These are phyloP conservation scores for Talaromyces wortmannii DNA, from an alignment of 495 filamentous ascomycete species.

Conservation along the genomic window DNA sequence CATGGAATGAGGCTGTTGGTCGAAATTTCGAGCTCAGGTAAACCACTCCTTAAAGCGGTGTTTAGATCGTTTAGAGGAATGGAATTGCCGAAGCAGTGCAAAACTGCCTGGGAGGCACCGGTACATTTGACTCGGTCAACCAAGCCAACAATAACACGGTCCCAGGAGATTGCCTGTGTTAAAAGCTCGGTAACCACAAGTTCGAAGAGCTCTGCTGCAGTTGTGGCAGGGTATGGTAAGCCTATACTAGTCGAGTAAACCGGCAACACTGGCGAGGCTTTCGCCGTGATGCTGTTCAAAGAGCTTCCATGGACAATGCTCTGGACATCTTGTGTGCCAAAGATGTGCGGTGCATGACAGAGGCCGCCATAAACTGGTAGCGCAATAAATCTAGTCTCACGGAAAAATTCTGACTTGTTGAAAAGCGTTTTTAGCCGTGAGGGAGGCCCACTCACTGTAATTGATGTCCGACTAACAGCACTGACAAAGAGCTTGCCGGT, in stretches of 20 bases:
- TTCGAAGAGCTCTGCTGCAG: conserved; percentile 21
- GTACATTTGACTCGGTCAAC: not conserved
- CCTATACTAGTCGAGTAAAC: conserved; percentile 13
- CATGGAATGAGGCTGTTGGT: conserved; percentile 3
- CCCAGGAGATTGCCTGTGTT: conserved; percentile 21
- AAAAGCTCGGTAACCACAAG: conserved; percentile 22
- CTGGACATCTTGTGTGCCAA: conserved; percentile 17
- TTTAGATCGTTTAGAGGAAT: conserved; percentile 3
- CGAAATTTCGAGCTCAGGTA: not conserved
- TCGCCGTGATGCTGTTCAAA: conserved; percentile 50
- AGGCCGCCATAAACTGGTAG: conserved; percentile 29
- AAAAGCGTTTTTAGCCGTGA: conserved; percentile 25
- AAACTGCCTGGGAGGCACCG: not conserved
- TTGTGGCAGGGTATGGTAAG: conserved; percentile 7
- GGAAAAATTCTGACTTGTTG: conserved; percentile 18
- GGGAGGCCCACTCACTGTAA: conserved; percentile 38
- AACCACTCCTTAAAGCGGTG: not conserved
- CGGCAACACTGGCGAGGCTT: not conserved
- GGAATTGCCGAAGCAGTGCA: conserved; percentile 4
- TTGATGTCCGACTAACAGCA: conserved; percentile 21
- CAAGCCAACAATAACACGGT: conserved; percentile 16
- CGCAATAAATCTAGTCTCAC: conserved; percentile 19
- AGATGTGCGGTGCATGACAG: conserved; percentile 38
- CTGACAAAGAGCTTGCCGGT: conserved; percentile 32
- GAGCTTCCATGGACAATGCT: conserved; percentile 33